Evolutionary conservation across 495 filamentous ascomycete species (phyloP), one percentile per base, ranked within the genome.

Genomic region (Hypoxylon subgilvum): DNA sequence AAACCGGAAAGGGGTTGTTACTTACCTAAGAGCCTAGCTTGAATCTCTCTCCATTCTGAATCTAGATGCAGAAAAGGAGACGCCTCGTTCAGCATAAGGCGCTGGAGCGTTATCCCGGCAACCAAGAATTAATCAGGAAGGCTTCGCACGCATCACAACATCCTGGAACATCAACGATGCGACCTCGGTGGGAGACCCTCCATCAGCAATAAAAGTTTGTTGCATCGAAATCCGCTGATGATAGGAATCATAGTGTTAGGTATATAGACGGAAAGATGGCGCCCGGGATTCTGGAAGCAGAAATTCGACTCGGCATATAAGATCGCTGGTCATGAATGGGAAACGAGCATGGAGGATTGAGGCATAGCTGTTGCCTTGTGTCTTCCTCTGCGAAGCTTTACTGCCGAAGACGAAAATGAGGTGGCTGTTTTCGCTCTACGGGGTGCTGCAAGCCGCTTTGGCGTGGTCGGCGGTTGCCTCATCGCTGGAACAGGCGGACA

Each of bases 151-250:
- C 22, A 45, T 31, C 31, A 13, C 17, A 21, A 13, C 16, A 22
- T 40, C 27, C 3, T 23, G 49, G 22, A 30, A 16, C 21, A 22
- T n/a, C 23, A 17, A 23, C 51, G 32, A 55, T 61, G 25, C 30
- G 21, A 61, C 57, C 45, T 55, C 57, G 57, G 57, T 46, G 39
- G 30, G 14, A 61, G 14, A 45, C 23, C 36, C 51, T 51, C 57
- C 57, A 55, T 61, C 49, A 32, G 44, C 16, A 35, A 14, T n/a
- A n/a, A 41, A 8, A 30, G 44, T 49, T 19, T 10, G 48, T 47
- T 49, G 14, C 42, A 53, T 58, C 35, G 2, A 40, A 27, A 13
- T 34, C 9, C n/a, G 3, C n/a, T 34, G 31, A 10, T 34, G 9
- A 34, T 34, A 12, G 31, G 3, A 10, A 3, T 34, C n/a, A 13